Base-by-base conservation (phyloP, 345 rosid genomes). In the Viola odorata region DNA sequence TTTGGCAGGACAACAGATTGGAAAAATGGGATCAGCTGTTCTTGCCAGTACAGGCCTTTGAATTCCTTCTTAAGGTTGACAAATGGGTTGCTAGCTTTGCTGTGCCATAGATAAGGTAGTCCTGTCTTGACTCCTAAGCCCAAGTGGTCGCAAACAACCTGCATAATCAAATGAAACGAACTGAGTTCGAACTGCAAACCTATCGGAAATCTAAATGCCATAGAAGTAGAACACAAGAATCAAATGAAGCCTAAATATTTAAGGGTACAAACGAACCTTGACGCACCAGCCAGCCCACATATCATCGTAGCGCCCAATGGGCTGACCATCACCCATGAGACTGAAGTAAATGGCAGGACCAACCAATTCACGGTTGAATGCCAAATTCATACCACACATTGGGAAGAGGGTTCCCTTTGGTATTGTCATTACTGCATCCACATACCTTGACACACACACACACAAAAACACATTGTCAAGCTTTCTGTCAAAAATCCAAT, bases 261-360 rank as follows among this genome's bases (percentile, higher is more conserved):
- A 7, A 23, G 32, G 32, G 32, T 23, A 23, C 32, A 23, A 23
- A 44, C 0, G 12, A n/a, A 82, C 90, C 81, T 89, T 89, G 40
- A 65, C 75, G 78, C 89, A 84, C 96, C 96, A 89, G 45, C 96
- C 95, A 71, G 95, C 96, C 96, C 96, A 89, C 95, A 89, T 89
- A 61, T 89, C 95, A 50, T 89, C 95, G 3, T 89, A 86, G 41
- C 96, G 87, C 0, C 89, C 87, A 64, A 89, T 83, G 42, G 96
- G 96, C 68, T 89, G 96, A 54, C 94, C 91, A 71, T 89, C 94
- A 52, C 96, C 94, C 96, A 89, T 89, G 67, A 89, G 89, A 17
- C 96, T 81, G 45, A 86, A 89, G 76, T 89, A 89, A 91, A 89
- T 86, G 41, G 95, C 96, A 36, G 96, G 86, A 37, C 96, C 96